Percentiles rank a stretch among this genome's conserved stretches.
These are phyloP conservation scores for Pichia sp. DNA, from an alignment of 1,139 yeast species.

Conservation along the genomic window DNA sequence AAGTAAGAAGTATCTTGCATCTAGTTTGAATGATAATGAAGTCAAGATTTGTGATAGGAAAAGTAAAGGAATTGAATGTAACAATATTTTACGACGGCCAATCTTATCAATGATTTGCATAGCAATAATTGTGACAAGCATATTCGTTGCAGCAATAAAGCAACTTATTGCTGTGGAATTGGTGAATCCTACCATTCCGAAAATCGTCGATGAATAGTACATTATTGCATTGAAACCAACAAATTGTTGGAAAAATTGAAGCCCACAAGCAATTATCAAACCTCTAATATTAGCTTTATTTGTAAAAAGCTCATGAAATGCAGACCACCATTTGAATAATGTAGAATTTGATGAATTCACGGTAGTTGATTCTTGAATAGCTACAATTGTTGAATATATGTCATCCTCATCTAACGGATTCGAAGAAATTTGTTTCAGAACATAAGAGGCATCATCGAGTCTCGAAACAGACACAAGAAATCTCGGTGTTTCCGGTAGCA, in stretches of 20 bases:
- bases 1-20: conserved; percentile 43
- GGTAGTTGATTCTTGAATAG: not conserved
- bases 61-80: conserved; percentile 43
- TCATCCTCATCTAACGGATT: conserved; percentile 19
- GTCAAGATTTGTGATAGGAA: conserved; percentile 41
- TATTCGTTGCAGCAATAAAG: conserved; percentile 52
- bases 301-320: conserved; percentile 38
- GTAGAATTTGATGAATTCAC: not conserved
- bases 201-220: conserved; percentile 53
- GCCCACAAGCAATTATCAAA: conserved; percentile 49
- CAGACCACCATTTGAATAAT: conserved; percentile 31
- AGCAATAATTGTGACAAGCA: conserved; percentile 47
- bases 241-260: conserved; percentile 54
- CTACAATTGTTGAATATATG: not conserved
- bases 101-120: conserved; percentile 44
- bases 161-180: conserved; percentile 53
- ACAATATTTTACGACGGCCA: conserved; percentile 47
- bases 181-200: conserved; percentile 47
- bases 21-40: conserved; percentile 43
- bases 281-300: conserved; percentile 46
- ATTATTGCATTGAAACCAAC: conserved; percentile 56
- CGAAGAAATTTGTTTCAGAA: conserved; percentile 36
- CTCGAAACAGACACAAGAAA: conserved; percentile 42
- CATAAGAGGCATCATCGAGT: conserved; percentile 36
- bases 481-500: conserved; percentile 55